These are phyloP conservation scores for Ustanciosporium gigantosporum DNA, from an alignment of 1,284 basidiomycete genomes.

Conservation along the genomic window DNA sequence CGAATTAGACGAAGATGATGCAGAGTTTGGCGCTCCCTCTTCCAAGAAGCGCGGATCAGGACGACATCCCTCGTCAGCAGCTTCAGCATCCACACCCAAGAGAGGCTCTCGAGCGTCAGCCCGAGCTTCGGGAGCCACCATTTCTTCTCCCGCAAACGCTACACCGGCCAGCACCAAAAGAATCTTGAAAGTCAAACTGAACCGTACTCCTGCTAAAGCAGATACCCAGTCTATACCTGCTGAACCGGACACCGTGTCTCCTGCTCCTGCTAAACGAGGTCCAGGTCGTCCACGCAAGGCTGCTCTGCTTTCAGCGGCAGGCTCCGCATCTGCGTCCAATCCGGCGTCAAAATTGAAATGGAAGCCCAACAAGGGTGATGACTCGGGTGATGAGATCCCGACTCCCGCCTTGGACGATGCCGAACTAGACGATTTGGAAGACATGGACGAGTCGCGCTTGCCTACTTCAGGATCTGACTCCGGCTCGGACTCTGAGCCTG, in stretches of 20 bases:
- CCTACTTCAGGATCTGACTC: no score
- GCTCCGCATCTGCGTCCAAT: no score
- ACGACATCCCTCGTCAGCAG: not conserved
- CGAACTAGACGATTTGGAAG: conserved; percentile 1
- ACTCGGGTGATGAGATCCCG: conserved; percentile 22
- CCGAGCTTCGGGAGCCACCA: not conserved
- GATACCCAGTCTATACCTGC: no score
- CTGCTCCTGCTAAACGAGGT: not conserved
- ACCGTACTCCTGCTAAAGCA: conserved; percentile 10
- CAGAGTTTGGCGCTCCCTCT: conserved; percentile 14
- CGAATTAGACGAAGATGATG: conserved; percentile 54
- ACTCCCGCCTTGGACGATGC: conserved; percentile 3
- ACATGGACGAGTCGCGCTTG: no score
- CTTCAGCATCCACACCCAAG: conserved; percentile 5
- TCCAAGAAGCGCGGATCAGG: not conserved
- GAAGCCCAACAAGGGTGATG: conserved; percentile 22
- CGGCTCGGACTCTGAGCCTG: conserved; percentile 16
- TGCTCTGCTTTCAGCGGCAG: no score
- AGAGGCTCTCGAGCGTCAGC: conserved; percentile 10
- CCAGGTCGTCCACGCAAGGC: no score
- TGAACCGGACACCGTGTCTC: not conserved
- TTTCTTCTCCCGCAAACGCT: no score
- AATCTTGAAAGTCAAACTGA: conserved; percentile 28
- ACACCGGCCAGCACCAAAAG: conserved; percentile 15
- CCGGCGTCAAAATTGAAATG: conserved; percentile 21